Percentiles rank a stretch among this genome's conserved stretches.
Conservation (phyloP, 345 rosid genomes). For the Camelina laxa region DNA sequence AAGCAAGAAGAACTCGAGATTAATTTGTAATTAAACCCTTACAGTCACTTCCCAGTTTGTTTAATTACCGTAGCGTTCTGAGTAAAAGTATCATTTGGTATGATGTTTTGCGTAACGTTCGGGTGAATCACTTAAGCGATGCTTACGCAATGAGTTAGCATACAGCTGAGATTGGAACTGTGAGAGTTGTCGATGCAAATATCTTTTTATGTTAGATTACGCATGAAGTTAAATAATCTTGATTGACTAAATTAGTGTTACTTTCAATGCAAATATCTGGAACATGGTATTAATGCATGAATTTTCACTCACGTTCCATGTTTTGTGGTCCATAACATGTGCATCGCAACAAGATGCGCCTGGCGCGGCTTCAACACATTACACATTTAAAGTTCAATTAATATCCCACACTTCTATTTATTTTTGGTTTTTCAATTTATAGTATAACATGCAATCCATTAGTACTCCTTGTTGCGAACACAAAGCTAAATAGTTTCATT, state of each 20-base stretch:
- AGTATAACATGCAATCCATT: neutral
- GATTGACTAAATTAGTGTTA: neutral
- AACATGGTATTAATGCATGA: conserved; percentile 14
- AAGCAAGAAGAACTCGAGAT: neutral
- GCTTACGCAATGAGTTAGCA: no score
- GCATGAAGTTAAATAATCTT: no score
- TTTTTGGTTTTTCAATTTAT: neutral
- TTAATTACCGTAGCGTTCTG: no score
- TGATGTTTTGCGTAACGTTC: no score
- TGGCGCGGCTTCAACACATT: conserved; percentile 28
- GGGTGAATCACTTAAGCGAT: no score
- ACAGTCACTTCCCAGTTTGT: no score
- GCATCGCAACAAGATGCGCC: conserved; percentile 36
- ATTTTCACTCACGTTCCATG: conserved; percentile 22
- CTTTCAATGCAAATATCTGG: conserved; percentile 10
- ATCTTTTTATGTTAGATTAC: no score
- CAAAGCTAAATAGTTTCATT: no score
- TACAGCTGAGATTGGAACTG: no score
- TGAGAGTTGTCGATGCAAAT: no score
- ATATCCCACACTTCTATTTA: neutral
- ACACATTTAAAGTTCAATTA: conserved; percentile 25
- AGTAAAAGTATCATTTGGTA: no score
- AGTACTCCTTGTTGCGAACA: no score
- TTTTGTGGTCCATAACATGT: conserved; percentile 26
- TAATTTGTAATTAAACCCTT: neutral